Evolutionary conservation across 192 early-diverging fungal species (phyloP).

Genomic region (Coemansia sp.): DNA sequence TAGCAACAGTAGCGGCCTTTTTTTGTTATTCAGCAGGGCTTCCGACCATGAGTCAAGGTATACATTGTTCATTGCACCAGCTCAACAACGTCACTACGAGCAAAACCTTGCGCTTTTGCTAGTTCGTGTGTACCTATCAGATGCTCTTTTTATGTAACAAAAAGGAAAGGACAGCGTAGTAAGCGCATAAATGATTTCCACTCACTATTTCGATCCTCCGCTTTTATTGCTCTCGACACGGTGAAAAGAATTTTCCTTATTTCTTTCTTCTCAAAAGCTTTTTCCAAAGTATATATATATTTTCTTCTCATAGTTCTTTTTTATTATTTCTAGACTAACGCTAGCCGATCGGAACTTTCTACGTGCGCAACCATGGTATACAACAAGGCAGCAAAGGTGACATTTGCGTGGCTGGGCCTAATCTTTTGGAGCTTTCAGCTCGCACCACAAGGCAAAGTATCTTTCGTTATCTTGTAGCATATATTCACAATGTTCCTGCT

Average conservation of each 20-base stretch:
- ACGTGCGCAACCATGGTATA: slow-evolving; percentile 30
- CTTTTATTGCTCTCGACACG: background rate
- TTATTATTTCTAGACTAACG: background rate
- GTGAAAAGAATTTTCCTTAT: background rate
- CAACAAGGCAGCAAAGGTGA: slow-evolving; percentile 40
- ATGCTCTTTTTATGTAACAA: no score
- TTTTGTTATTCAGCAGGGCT: no score
- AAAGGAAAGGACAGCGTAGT: no score
- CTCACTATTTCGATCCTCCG: background rate
- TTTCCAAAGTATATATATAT: background rate
- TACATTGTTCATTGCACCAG: no score
- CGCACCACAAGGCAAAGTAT: slow-evolving; percentile 55
- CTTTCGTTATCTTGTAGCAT: background rate
- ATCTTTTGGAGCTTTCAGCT: slow-evolving; percentile 55
- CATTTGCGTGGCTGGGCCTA: slow-evolving; percentile 51
- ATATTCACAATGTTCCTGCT: background rate
- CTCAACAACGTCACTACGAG: no score
- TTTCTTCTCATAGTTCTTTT: slow-evolving; percentile 6
- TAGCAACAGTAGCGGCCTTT: no score
- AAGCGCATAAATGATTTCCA: no score
- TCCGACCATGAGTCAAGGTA: no score
- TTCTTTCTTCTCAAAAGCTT: background rate
- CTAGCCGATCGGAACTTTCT: background rate
- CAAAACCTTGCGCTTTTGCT: no score
- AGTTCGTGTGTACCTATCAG: no score